Evolutionary conservation across 345 rosid species (phyloP).

Genomic region (Boechera retrofracta): DNA sequence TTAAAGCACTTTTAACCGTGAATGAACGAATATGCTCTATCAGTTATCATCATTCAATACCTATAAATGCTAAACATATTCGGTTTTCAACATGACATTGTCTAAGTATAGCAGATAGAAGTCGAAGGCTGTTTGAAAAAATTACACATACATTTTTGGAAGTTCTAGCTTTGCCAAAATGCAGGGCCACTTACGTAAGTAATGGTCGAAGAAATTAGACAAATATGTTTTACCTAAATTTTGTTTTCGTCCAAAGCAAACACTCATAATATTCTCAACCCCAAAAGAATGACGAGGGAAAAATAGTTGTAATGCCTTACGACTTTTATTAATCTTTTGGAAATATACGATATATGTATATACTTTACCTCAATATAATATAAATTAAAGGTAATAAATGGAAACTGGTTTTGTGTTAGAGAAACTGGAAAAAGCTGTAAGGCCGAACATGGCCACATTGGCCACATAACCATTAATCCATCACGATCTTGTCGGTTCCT

Average conservation of each 20-base stretch:
- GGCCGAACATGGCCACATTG: constrained; percentile 43
- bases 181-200: not conserved
- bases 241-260: not conserved
- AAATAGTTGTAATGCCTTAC: not conserved
- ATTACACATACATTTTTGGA: not conserved
- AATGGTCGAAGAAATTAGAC: not conserved
- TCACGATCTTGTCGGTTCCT: constrained; percentile 38
- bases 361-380: not conserved
- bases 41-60: not conserved
- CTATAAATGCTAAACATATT: not conserved
- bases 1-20: not conserved
- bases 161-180: not conserved
- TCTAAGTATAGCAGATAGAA: not conserved
- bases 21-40: not conserved
- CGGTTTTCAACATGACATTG: not conserved
- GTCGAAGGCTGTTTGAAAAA: not conserved
- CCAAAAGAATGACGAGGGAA: not conserved
- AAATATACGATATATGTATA: not conserved
- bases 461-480: constrained; percentile 34
- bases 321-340: not conserved
- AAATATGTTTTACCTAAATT: not conserved
- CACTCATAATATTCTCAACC: not conserved
- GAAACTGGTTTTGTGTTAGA: constrained; percentile 5
- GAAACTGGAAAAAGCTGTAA: constrained; percentile 39
- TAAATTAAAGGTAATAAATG: not conserved